Percentiles rank a stretch among this genome's conserved stretches.
phyloP scores from a whole-genome alignment of 768 basidiomycete species.

The Coprinopsis cinerea region DNA sequence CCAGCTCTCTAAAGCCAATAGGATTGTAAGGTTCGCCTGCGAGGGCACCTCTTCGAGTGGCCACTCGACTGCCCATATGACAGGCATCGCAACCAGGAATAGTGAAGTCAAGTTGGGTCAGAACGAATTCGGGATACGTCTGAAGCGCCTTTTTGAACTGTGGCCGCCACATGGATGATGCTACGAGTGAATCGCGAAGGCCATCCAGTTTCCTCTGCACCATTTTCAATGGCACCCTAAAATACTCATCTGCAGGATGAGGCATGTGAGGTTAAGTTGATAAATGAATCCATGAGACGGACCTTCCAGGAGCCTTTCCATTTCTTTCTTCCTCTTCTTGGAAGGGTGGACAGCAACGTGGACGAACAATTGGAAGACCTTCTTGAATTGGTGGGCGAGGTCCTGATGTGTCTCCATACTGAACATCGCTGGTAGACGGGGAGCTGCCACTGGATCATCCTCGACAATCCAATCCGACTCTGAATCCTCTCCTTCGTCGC shows the following conservation, averaged over 20 bases:
- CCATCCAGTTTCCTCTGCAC: conserved; percentile 67
- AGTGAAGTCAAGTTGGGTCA: conserved; percentile 47
- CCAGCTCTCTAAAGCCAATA: conserved; percentile 50
- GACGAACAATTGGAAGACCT: conserved; percentile 82
- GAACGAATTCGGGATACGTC: conserved; percentile 57
- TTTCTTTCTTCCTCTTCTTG: conserved; percentile 45
- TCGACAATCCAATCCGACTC: conserved; percentile 57
- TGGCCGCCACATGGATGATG: conserved; percentile 80
- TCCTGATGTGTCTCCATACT: conserved; percentile 78
- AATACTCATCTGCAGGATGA: conserved; percentile 50
- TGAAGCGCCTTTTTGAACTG: conserved; percentile 62
- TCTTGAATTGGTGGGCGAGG: conserved; percentile 75
- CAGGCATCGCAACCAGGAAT: conserved; percentile 78
- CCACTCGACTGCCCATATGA: conserved; percentile 63
- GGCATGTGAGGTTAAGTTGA: neutral
- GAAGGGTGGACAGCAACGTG: conserved; percentile 64
- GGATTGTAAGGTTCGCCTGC: conserved; percentile 65
- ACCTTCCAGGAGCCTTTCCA: conserved; percentile 52
- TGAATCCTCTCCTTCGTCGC: conserved; percentile 32
- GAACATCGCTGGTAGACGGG: conserved; percentile 66
- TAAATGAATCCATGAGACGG: conserved; percentile 11
- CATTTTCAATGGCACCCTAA: conserved; percentile 61
- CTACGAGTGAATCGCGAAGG: conserved; percentile 67
- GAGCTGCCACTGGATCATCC: conserved; percentile 43
- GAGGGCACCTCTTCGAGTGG: conserved; percentile 56